A percentile compares a stretch with the other conserved stretches of the same genome.
Conservation (phyloP, 164 flowering plant species). For the Sedum album region DNA sequence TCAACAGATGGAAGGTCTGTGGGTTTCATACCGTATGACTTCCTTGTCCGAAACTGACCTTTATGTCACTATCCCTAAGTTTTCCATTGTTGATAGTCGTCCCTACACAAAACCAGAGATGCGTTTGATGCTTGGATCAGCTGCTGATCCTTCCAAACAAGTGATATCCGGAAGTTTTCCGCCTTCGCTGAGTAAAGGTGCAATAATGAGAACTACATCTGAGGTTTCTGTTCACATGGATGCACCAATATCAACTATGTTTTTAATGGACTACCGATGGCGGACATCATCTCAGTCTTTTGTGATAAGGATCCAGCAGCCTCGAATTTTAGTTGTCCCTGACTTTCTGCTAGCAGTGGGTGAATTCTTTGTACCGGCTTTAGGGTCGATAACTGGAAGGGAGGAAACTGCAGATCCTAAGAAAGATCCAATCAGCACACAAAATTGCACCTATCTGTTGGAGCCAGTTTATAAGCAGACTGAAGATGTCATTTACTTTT, state of each 20-base stretch:
- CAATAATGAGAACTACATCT: constrained; percentile 20
- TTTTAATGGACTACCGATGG: constrained; percentile 77
- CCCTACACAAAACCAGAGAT: constrained; percentile 85
- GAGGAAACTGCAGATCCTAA: constrained; percentile 80
- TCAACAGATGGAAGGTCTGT: constrained; percentile 90
- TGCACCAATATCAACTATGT: constrained; percentile 69
- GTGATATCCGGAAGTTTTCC: constrained; percentile 31
- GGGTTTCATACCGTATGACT: constrained; percentile 95
- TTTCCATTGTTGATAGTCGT: constrained; percentile 75
- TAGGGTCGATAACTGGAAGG: constrained; percentile 84
- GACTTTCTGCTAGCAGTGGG: constrained; percentile 92
- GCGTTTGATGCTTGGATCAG: constrained; percentile 96
- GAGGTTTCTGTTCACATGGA: constrained; percentile 31
- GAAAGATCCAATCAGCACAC: constrained; percentile 74
- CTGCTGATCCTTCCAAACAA: constrained; percentile 60
- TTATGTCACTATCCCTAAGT: constrained; percentile 79
- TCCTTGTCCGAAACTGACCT: constrained; percentile 84
- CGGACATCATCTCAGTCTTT: constrained; percentile 66
- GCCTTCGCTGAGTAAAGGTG: constrained; percentile 18
- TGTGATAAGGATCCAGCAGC: constrained; percentile 88
- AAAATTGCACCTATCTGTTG: constrained; percentile 52
- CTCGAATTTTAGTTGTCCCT: constrained; percentile 85
- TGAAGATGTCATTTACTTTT: constrained; percentile 69
- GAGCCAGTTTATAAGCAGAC: constrained; percentile 51
- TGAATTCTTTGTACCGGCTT: constrained; percentile 90